A percentile compares a stretch with the other conserved stretches of the same genome.
These are phyloP conservation scores for Talaromyces adpressus DNA, from an alignment of 495 filamentous ascomycete species.

Conservation along the genomic window DNA sequence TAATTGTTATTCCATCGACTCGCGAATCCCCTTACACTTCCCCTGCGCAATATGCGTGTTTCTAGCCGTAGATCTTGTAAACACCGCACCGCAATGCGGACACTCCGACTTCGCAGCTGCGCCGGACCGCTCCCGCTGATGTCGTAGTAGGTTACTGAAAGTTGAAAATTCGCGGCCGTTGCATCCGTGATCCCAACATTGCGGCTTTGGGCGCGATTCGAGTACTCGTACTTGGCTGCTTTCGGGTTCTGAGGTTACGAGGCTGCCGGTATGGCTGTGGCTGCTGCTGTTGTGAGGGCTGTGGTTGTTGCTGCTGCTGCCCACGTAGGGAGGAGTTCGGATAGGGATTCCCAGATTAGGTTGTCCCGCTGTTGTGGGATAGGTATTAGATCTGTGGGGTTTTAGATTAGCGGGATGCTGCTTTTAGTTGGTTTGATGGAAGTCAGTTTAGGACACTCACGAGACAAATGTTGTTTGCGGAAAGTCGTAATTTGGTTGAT, in stretches of 20 bases:
- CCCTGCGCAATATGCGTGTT: conserved; percentile 85
- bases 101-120: conserved; percentile 81
- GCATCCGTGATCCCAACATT: conserved; percentile 95
- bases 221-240: conserved; percentile 61
- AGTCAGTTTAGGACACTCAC: conserved; percentile 11
- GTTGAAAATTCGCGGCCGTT: conserved; percentile 92
- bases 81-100: conserved; percentile 82
- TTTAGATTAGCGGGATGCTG: not conserved
- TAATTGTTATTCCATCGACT: conserved; percentile 1
- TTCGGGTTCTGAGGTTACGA: conserved; percentile 24
- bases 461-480: conserved; percentile 19
- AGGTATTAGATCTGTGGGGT: conserved; percentile 15
- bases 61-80: conserved; percentile 82
- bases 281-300: conserved; percentile 9
- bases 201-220: conserved; percentile 73
- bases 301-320: conserved; percentile 12
- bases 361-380: conserved; percentile 17
- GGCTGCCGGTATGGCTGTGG: not conserved
- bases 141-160: conserved; percentile 87
- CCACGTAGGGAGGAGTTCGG: conserved; percentile 19
- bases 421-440: not conserved
- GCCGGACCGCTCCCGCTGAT: conserved; percentile 91
- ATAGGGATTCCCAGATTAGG: conserved; percentile 24
- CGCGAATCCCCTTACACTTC: conserved; percentile 62
- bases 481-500: conserved; percentile 24